phyloP scores from a whole-genome alignment of 345 rosid species.

The Syzygium grande region DNA sequence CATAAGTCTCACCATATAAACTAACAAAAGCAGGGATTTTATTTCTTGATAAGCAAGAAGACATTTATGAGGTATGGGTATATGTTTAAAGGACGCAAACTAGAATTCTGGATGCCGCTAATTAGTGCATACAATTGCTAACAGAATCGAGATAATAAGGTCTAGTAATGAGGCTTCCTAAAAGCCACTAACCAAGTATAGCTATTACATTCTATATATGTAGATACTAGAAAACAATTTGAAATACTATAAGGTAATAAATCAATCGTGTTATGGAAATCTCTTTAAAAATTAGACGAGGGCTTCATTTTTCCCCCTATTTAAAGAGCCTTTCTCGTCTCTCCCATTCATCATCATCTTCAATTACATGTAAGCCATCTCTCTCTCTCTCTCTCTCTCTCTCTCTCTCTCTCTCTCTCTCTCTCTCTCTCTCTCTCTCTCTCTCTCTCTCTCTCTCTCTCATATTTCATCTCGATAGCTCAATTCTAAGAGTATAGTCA shows the following conservation, averaged over 20 bases:
- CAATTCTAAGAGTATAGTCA: not conserved
- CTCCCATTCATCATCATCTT: not conserved
- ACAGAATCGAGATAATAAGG: not conserved
- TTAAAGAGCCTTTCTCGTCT: not conserved
- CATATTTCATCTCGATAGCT: not conserved
- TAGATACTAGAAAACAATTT: not conserved
- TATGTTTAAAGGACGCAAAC: not conserved
- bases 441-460: no score
- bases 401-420: no score
- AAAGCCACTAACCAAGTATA: not conserved
- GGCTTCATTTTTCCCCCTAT: not conserved
- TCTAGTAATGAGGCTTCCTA: not conserved
- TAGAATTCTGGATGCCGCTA: not conserved
- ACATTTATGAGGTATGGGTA: not conserved
- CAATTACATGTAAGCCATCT: no score
- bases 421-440: not conserved
- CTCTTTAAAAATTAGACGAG: not conserved
- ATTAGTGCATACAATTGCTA: not conserved
- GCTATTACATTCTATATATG: not conserved
- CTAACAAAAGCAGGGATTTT: not conserved
- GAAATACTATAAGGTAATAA: not conserved
- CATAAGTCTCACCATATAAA: not conserved
- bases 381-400: not conserved
- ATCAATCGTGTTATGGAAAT: not conserved
- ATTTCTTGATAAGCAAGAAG: not conserved